Percentiles rank a stretch among this genome's conserved stretches.
Conservation (phyloP, 768 basidiomycete genomes). For the Symmetrospora coprosmae region DNA sequence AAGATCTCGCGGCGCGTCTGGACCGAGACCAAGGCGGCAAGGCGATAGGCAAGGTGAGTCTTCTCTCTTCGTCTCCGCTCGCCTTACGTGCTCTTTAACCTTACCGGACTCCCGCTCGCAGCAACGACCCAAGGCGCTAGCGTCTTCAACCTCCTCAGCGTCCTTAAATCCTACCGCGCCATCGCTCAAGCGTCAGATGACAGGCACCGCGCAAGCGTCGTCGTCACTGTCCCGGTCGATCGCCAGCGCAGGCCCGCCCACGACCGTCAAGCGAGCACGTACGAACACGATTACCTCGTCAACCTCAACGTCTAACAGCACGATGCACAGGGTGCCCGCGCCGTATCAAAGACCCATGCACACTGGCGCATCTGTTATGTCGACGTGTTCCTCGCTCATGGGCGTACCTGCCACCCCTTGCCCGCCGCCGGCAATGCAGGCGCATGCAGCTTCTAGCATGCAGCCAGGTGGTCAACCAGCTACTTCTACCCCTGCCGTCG, state of each 20-base stretch:
- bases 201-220: too few relatives aligned
- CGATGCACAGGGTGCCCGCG: too few relatives aligned
- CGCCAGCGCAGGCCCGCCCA: background rate
- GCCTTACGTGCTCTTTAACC: too few relatives aligned
- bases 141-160: background rate
- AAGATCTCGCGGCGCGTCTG: constrained; percentile 57
- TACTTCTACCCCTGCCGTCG: too few relatives aligned
- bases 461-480: too few relatives aligned
- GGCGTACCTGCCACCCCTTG: constrained; percentile 3
- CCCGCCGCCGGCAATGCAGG: background rate
- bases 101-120: too few relatives aligned
- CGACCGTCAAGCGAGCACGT: background rate
- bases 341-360: background rate
- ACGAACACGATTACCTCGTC: background rate
- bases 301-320: background rate
- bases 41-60: constrained; percentile 43
- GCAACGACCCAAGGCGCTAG: constrained; percentile 2
- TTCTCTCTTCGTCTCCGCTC: too few relatives aligned
- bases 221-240: too few relatives aligned
- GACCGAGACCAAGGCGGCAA: constrained; percentile 52
- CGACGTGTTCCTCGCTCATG: too few relatives aligned
- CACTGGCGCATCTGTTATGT: background rate
- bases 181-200: background rate
- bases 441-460: too few relatives aligned
- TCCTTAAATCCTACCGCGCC: too few relatives aligned